Evolutionary conservation across 768 basidiomycete genomes (phyloP).

Genomic region (Pleurotus citrinopileatus): DNA sequence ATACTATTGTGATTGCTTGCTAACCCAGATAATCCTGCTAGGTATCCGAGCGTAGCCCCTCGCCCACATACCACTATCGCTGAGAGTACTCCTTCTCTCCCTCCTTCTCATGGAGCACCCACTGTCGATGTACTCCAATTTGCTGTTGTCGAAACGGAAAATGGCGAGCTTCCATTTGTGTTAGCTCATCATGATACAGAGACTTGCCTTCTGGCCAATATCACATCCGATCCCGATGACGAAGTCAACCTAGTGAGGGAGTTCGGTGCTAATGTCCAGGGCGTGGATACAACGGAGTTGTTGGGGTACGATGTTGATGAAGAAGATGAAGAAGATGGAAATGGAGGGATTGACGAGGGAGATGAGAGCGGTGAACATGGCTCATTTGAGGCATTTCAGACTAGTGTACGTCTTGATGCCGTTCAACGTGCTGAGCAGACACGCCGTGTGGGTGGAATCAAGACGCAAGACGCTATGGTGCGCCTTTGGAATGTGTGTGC

Average conservation of each 20-base stretch:
- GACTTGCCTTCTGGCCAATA: conserved; percentile 23
- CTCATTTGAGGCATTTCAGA: conserved; percentile 10
- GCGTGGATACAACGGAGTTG: background rate
- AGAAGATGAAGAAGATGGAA: conserved; percentile 13
- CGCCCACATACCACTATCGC: too few species aligned
- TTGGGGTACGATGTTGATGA: conserved; percentile 8
- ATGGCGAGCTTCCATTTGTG: background rate
- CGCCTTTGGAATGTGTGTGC: conserved; percentile 20
- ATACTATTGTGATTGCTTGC: too few species aligned
- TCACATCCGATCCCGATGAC: background rate
- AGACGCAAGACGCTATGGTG: conserved; percentile 21
- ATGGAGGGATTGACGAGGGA: background rate
- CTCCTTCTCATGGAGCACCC: too few species aligned
- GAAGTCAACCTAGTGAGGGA: background rate
- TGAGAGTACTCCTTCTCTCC: too few species aligned
- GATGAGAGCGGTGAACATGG: conserved; percentile 1
- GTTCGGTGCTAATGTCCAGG: background rate
- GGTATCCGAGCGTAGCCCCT: too few species aligned
- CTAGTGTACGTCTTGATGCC: conserved; percentile 15
- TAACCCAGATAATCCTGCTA: too few species aligned
- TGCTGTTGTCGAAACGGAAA: background rate
- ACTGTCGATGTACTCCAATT: too few species aligned
- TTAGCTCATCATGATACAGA: background rate
- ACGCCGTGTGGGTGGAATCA: conserved; percentile 20
- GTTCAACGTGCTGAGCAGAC: conserved; percentile 20